Conservation (phyloP, 2,329 filamentous ascomycete genomes). For the Tolypocladium paradoxum region DNA sequence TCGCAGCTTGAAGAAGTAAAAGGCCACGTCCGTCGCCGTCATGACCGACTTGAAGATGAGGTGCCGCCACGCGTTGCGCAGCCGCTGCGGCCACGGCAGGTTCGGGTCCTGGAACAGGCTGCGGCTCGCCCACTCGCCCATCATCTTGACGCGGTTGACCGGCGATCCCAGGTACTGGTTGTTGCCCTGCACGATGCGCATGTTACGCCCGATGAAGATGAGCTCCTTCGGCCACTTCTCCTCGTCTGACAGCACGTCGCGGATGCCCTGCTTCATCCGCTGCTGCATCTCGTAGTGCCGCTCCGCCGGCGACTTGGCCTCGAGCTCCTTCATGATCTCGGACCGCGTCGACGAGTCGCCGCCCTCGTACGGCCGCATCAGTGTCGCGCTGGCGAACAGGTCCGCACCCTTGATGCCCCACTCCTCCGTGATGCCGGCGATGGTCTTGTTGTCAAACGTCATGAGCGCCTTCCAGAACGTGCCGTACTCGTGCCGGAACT, state of each 20-base stretch:
- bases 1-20: slow-evolving; percentile 68
- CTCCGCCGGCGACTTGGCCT: slow-evolving; percentile 48
- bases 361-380: slow-evolving; percentile 84
- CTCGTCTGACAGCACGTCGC: slow-evolving; percentile 69
- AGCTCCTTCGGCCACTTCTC: slow-evolving; percentile 84
- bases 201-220: slow-evolving; percentile 83
- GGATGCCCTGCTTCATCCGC: slow-evolving; percentile 59
- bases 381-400: slow-evolving; percentile 80
- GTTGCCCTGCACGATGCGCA: slow-evolving; percentile 87
- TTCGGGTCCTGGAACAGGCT: slow-evolving; percentile 68
- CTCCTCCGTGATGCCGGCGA: slow-evolving; percentile 56
- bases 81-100: slow-evolving; percentile 49
- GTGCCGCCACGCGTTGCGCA: slow-evolving; percentile 64
- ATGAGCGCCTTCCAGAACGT: slow-evolving; percentile 90
- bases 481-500: slow-evolving; percentile 78
- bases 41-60: slow-evolving; percentile 73
- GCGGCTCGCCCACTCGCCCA: slow-evolving; percentile 77
- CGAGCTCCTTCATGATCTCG: slow-evolving; percentile 56
- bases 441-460: slow-evolving; percentile 81
- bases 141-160: slow-evolving; percentile 89
- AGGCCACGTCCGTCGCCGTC: slow-evolving; percentile 66
- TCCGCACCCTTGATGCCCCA: slow-evolving; percentile 90
- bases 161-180: slow-evolving; percentile 85
- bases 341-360: slow-evolving; percentile 58
- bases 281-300: slow-evolving; percentile 85